Evolutionary conservation across 2,329 filamentous ascomycete genomes (phyloP), one percentile per base, ranked within the genome.

Genomic region (Cytospora piceae): DNA sequence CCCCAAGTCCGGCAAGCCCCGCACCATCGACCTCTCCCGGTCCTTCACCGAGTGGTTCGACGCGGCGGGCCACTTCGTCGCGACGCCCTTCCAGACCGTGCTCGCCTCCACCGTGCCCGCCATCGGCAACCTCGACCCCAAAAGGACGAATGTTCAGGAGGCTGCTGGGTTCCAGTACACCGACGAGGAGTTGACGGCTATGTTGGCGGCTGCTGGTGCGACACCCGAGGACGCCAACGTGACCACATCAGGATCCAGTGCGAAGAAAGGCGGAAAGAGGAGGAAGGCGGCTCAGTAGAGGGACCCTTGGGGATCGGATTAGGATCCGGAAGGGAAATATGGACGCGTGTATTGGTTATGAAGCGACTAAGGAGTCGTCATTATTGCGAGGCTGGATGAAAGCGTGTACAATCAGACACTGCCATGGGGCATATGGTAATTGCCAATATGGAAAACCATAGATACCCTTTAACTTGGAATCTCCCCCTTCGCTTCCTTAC

Each of bases 11-110:
- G 76, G 75, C 67, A 74, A 76, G 60, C 70, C 76, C 51, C 73
- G 82, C 67, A 80, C 79, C 22, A 73, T 86, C 67, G 81, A 87
- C 69, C 77, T 93, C 67, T 78, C 83, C 68, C 84, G 85, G 54
- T 83, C 89, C 42, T 94, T 95, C 75, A 85, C 85, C 39, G 82
- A 85, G 61, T 95, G 91, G 90, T 95, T 94, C 72, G 90, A 96
- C 76, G 80, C 79, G 63, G 80, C 82, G 51, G 92, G 92, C 58
- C 85, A 83, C 75, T 93, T 95, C 75, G 85, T 93, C 55, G 85
- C 87, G 11, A 81, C 86, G 70, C 91, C 92, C 7, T 94, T 95
- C 78, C 92, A 95, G 82, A 85, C 88, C 74, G 87, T 92, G 79
- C 81, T 95, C 57, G 91, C 90, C 14, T 84, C 83, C n/a, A 83